Evolutionary conservation across 495 filamentous ascomycete genomes (phyloP).

Genomic region (Aspergillus egyptiacus): DNA sequence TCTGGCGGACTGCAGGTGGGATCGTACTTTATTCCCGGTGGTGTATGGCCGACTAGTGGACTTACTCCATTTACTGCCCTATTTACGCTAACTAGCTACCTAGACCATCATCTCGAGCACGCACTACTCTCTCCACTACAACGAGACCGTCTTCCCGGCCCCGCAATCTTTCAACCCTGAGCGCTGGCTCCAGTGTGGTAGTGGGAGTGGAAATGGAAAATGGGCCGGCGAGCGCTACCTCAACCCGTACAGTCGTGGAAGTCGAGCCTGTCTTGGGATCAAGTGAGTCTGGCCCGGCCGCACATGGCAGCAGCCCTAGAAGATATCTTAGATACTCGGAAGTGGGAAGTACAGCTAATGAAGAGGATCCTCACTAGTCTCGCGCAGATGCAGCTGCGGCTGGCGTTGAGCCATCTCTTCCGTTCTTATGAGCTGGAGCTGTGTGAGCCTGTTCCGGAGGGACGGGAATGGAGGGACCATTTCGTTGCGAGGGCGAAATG

Average conservation of each 20-base stretch:
- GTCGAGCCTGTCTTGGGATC: background rate
- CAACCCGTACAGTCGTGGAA: conserved; percentile 1
- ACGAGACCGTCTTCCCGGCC: background rate
- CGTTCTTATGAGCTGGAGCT: background rate
- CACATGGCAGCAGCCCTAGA: too few relatives aligned
- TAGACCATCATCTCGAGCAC: background rate
- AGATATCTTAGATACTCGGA: too few relatives aligned
- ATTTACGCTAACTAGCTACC: background rate
- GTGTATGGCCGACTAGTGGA: background rate
- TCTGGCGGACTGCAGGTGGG: background rate
- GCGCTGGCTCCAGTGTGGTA: background rate
- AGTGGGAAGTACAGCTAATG: too few relatives aligned
- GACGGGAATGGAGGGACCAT: background rate
- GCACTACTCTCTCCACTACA: background rate
- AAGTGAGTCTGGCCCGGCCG: background rate
- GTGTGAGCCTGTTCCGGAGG: background rate
- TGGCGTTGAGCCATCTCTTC: background rate
- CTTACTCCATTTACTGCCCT: too few relatives aligned
- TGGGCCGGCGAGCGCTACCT: background rate
- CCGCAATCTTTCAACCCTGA: background rate
- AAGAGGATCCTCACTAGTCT: background rate
- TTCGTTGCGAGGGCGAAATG: conserved; percentile 2
- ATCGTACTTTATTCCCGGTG: background rate
- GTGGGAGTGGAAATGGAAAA: background rate
- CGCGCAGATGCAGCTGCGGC: background rate